Evolutionary conservation across 441 rosid species (phyloP).

Genomic region (Bruguiera hainesii): DNA sequence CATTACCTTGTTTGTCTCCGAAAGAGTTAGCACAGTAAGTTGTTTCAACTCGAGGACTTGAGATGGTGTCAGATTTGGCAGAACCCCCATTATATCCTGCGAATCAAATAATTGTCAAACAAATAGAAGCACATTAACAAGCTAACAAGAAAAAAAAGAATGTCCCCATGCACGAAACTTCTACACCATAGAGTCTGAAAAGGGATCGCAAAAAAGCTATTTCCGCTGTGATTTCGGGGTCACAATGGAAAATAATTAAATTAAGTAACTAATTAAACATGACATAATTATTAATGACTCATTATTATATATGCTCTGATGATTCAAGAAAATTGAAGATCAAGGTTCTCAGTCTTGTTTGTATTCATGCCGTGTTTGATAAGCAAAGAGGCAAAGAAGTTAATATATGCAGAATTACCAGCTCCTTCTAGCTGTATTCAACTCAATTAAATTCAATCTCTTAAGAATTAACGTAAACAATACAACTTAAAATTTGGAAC

Average conservation of each 20-base stretch:
- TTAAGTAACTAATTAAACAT: no score
- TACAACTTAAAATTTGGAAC: not conserved
- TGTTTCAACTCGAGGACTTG: constrained; percentile 34
- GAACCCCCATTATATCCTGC: constrained; percentile 23
- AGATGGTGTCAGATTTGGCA: constrained; percentile 16
- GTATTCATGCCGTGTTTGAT: constrained; percentile 7
- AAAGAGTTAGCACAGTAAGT: constrained; percentile 43
- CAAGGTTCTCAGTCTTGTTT: not conserved
- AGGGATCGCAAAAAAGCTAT: no score
- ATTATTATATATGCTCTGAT: no score
- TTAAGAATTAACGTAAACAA: not conserved
- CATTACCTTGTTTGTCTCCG: constrained; percentile 36
- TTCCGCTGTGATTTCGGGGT: no score
- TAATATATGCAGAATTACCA: constrained; percentile 29
- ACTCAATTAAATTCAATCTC: constrained; percentile 3
- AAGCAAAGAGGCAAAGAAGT: no score
- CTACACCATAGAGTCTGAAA: no score
- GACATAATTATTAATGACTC: no score
- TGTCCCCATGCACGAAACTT: no score
- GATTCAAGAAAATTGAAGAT: no score
- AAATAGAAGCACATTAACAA: not conserved
- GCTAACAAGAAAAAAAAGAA: not conserved
- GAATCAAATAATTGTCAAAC: not conserved
- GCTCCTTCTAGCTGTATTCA: constrained; percentile 71
- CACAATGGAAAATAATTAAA: no score